Evolutionary conservation across 225 moss, liverwort and hornwort genomes (phyloP).

Genomic region (Neckera pumila): DNA sequence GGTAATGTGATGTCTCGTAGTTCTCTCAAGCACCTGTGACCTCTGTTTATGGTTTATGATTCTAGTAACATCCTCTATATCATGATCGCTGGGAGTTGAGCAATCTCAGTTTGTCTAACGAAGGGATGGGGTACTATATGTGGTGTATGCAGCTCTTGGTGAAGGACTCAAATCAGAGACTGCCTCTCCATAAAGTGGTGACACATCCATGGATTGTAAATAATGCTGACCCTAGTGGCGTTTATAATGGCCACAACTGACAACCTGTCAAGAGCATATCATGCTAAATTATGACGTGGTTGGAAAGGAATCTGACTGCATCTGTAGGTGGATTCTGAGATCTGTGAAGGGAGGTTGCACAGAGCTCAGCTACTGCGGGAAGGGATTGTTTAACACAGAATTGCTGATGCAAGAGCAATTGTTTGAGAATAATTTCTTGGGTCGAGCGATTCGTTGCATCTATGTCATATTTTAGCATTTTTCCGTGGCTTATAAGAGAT

Average conservation of each 20-base stretch:
- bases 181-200: constrained; percentile 62
- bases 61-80: too few species aligned
- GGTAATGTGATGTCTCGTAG: background rate
- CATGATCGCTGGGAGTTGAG: background rate
- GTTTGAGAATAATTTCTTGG: background rate
- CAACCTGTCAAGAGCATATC: background rate
- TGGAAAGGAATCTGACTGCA: background rate
- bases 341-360: background rate
- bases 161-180: constrained; percentile 56
- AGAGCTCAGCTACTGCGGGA: background rate
- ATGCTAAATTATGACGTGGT: background rate
- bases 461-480: background rate
- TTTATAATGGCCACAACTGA: constrained; percentile 18
- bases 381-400: background rate
- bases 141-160: constrained; percentile 63
- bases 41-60: background rate
- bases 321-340: background rate
- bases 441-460: background rate
- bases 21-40: too few species aligned
- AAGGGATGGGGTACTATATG: background rate
- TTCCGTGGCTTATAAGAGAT: background rate
- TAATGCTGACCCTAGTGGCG: constrained; percentile 50
- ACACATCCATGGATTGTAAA: constrained; percentile 76
- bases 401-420: background rate
- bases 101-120: background rate